Evolutionary conservation across 257 asterid genomes (phyloP), one percentile per base, ranked within the genome.

Genomic region (Paraleonurus japonicus): DNA sequence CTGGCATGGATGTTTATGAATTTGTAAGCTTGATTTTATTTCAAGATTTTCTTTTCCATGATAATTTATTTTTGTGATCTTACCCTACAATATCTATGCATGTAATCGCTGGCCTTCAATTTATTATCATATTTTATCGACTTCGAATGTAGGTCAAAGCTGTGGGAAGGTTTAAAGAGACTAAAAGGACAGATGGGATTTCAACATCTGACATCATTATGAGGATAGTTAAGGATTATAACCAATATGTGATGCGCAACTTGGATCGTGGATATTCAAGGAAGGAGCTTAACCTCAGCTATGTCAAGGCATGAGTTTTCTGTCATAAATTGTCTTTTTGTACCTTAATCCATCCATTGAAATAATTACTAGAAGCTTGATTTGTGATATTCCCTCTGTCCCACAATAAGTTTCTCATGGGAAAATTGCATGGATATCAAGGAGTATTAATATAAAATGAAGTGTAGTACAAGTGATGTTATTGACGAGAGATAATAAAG

Each of bases 171-270:
- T 88, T 88, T 79, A 88, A 88, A 79, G 95, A 86, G 71, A 88
- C 95, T 55, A 60, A 83, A 75, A 76, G 92, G 78, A 88, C 95
- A 37, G 87, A 84, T 15, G 95, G 95, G 58, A 88, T 88, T 70
- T 88, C 95, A 57, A 88, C 95, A 0, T 88, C 95, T 23, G 95
- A 88, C 77, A 81, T 88, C 53, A 88, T 88, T 70, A 89, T 86
- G 92, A 73, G 96, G 82, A 88, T 88, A 51, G 87, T 88, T n/a
- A 88, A 88, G 72, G 95, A 88, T 65, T 88, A 88, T 70, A 88
- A 88, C 76, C 85, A 88, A 70, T 88, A 86, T 70, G 95, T 88
- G 69, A 83, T 88, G 89, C 92, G 90, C n/a, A 88, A 88, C 75
- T 75, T 88, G 83, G 95, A 86, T 70, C 92, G 95, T 68, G 95